Conservation (phyloP, 2,329 filamentous ascomycete species). For the Cladosporium austrohemisphaericum region DNA sequence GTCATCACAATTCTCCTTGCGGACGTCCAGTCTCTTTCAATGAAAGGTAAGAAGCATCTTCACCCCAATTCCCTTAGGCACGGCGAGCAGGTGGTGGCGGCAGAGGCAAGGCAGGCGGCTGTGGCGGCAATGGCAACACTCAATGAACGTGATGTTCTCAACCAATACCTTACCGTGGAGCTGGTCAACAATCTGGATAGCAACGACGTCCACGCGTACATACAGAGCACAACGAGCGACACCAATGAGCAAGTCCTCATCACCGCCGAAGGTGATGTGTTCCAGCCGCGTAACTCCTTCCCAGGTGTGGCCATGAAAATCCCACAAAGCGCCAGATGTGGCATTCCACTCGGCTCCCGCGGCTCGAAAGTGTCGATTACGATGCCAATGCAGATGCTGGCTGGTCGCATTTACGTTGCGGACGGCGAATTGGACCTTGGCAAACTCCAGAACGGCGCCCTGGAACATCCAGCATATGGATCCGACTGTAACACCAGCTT, state of each 20-base stretch:
- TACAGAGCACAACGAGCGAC: constrained; percentile 39
- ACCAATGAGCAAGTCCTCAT: constrained; percentile 40
- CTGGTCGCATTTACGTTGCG: constrained; percentile 46
- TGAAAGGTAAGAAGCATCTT: not conserved
- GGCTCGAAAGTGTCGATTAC: constrained; percentile 37
- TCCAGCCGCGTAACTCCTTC: constrained; percentile 37
- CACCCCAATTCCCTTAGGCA: not conserved
- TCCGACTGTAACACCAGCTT: constrained; percentile 39
- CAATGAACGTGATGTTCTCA: not conserved
- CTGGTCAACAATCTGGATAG: constrained; percentile 42
- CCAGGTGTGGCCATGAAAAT: constrained; percentile 24
- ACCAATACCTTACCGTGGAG: constrained; percentile 9
- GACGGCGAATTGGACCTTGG: constrained; percentile 37
- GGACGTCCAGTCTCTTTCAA: not conserved
- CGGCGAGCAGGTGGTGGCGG: too few species aligned
- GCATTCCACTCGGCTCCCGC: constrained; percentile 36
- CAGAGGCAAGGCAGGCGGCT: too few species aligned
- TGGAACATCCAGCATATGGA: constrained; percentile 49
- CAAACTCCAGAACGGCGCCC: constrained; percentile 37
- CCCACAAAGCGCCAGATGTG: constrained; percentile 36
- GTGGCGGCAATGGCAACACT: not conserved
- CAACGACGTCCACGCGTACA: constrained; percentile 38
- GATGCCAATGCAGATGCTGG: constrained; percentile 38
- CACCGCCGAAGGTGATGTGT: constrained; percentile 33
- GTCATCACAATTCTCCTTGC: not conserved